phyloP scores from a whole-genome alignment of 2,329 filamentous ascomycete genomes.

The Trichophyton schoenleinii region DNA sequence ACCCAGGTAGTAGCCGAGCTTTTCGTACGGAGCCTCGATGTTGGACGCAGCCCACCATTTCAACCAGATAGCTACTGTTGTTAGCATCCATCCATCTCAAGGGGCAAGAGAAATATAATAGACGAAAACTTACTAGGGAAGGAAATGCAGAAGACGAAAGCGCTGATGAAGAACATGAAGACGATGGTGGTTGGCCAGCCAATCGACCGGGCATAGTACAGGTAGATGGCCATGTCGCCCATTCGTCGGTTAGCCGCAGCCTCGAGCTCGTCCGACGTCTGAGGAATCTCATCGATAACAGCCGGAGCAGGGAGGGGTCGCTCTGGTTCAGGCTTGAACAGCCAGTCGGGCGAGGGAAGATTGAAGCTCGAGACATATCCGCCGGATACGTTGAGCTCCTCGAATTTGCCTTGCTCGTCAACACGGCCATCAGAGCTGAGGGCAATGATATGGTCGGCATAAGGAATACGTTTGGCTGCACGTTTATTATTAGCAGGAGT shows the following conservation, averaged over 20 bases:
- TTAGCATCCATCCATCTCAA: neutral
- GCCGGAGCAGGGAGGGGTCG: conserved; percentile 1
- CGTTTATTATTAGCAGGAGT: conserved; percentile 8
- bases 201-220: conserved; percentile 28
- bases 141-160: conserved; percentile 31
- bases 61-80: conserved; percentile 26
- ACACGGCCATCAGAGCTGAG: conserved; percentile 28
- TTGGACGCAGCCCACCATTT: conserved; percentile 32
- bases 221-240: conserved; percentile 34
- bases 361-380: conserved; percentile 33
- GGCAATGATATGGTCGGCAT: conserved; percentile 32
- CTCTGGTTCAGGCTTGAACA: conserved; percentile 11
- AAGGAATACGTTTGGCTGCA: conserved; percentile 29
- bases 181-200: conserved; percentile 25
- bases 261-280: conserved; percentile 15
- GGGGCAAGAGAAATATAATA: neutral
- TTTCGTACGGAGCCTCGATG: conserved; percentile 22
- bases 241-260: conserved; percentile 21
- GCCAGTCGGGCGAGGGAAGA: conserved; percentile 23
- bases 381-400: conserved; percentile 23
- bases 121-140: conserved; percentile 24
- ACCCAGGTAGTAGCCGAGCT: conserved; percentile 26
- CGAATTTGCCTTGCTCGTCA: conserved; percentile 31
- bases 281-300: neutral
- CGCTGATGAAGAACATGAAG: conserved; percentile 28